These are phyloP conservation scores for Globisporangium mamillatum DNA, from an alignment of 352 stramenopile species.

Conservation along the genomic window DNA sequence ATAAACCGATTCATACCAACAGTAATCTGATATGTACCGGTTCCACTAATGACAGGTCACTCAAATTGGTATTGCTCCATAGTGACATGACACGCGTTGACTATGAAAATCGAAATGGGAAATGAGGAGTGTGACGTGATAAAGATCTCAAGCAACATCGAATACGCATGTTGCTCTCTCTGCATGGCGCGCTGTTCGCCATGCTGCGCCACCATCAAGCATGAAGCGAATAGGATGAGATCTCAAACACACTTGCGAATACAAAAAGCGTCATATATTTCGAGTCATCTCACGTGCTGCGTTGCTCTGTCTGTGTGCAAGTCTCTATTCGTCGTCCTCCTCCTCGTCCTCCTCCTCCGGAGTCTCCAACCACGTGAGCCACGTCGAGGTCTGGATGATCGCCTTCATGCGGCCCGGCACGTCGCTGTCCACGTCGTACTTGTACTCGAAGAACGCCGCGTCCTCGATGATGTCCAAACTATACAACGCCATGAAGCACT, in stretches of 20 bases:
- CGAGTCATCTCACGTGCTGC: not conserved
- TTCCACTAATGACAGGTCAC: not conserved
- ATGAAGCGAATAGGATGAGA: not conserved
- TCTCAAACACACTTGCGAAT: not conserved
- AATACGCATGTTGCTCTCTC: not conserved
- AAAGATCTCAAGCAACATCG: not conserved
- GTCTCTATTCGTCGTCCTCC: slow-evolving; percentile 74
- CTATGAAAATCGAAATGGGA: too few relatives aligned
- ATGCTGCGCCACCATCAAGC: not conserved
- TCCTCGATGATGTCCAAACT: slow-evolving; percentile 81
- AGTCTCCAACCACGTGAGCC: slow-evolving; percentile 82
- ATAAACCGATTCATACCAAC: not conserved
- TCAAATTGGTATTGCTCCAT: too few relatives aligned
- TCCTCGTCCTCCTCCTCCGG: slow-evolving; percentile 69
- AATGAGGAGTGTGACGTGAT: not conserved
- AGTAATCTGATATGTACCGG: not conserved
- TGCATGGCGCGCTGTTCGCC: not conserved
- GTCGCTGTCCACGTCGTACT: slow-evolving; percentile 79
- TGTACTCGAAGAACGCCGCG: slow-evolving; percentile 82
- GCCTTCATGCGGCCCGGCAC: slow-evolving; percentile 77
- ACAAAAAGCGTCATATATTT: not conserved
- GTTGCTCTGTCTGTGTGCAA: slow-evolving; percentile 1
- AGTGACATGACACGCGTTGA: too few relatives aligned
- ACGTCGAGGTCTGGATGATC: slow-evolving; percentile 77
- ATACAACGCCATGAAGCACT: slow-evolving; percentile 86